Evolutionary conservation across 2,329 filamentous ascomycete species (phyloP).

Genomic region (Stachybotrys chlorohalonatus): DNA sequence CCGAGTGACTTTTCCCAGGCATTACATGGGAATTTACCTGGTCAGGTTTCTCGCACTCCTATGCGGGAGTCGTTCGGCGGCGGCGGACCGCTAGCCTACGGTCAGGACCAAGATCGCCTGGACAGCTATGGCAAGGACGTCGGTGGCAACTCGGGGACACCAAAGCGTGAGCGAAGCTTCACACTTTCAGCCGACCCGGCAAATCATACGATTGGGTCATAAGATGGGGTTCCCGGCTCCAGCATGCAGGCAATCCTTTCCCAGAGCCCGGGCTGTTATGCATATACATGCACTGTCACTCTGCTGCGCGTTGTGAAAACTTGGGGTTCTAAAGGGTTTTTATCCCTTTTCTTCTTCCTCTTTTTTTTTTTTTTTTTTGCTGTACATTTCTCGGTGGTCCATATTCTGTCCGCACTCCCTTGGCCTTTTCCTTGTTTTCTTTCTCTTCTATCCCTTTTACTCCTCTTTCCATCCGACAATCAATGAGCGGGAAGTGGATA

Average conservation of each 20-base stretch:
- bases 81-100: slow-evolving; percentile 18
- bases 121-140: slow-evolving; percentile 8
- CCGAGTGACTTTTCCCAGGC: slow-evolving; percentile 43
- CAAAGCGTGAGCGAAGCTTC: slow-evolving; percentile 29
- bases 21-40: slow-evolving; percentile 31
- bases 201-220: neutral
- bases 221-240: neutral
- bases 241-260: too few species aligned
- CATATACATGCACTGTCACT: too few species aligned
- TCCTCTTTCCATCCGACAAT: neutral
- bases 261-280: too few species aligned
- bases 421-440: neutral
- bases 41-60: slow-evolving; percentile 28
- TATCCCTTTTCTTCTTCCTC: too few species aligned
- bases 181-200: slow-evolving; percentile 5
- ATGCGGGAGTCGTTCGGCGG: slow-evolving; percentile 35
- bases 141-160: slow-evolving; percentile 13
- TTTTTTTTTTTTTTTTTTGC: neutral
- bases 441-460: neutral
- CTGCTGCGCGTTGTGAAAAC: too few species aligned
- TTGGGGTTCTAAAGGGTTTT: too few species aligned
- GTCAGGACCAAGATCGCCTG: slow-evolving; percentile 4
- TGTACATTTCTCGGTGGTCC: neutral
- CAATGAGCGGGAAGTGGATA: neutral
- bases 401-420: neutral